Conservation (phyloP, 768 basidiomycete species). For the Gymnopilus dilepis region DNA sequence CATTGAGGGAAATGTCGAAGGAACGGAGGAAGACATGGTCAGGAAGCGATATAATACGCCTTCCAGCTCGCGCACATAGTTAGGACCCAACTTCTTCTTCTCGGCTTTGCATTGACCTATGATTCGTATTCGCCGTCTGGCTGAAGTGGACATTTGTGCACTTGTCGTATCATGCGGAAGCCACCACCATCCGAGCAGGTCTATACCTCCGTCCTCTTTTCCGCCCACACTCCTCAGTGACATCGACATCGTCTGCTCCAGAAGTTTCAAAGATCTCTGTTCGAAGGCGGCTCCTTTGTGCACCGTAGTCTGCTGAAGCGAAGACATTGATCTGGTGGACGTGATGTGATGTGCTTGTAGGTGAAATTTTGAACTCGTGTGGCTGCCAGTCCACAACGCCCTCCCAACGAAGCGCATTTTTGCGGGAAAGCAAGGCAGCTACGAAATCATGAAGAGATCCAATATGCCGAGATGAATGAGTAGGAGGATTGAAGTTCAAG, state of each 20-base stretch:
- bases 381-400: background rate
- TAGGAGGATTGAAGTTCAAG: too few relatives aligned
- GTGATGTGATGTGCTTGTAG: background rate
- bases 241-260: constrained; percentile 78
- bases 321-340: background rate
- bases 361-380: background rate
- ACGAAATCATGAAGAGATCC: background rate
- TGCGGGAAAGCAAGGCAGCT: background rate
- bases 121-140: constrained; percentile 66
- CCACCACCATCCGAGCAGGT: constrained; percentile 95
- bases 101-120: constrained; percentile 93
- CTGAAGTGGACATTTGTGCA: constrained; percentile 3
- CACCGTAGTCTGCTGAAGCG: constrained; percentile 49
- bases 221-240: constrained; percentile 79
- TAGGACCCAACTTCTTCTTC: constrained; percentile 78
- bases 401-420: background rate
- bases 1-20: constrained; percentile 2
- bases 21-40: constrained; percentile 16
- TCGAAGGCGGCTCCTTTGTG: constrained; percentile 81
- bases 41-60: constrained; percentile 73
- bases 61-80: constrained; percentile 87
- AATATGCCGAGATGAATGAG: too few relatives aligned
- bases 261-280: constrained; percentile 60
- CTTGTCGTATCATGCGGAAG: constrained; percentile 36
- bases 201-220: constrained; percentile 88